Percentiles rank a stretch among this genome's conserved stretches.
Conservation (phyloP, 495 filamentous ascomycete genomes). For the Tuber indicum region DNA sequence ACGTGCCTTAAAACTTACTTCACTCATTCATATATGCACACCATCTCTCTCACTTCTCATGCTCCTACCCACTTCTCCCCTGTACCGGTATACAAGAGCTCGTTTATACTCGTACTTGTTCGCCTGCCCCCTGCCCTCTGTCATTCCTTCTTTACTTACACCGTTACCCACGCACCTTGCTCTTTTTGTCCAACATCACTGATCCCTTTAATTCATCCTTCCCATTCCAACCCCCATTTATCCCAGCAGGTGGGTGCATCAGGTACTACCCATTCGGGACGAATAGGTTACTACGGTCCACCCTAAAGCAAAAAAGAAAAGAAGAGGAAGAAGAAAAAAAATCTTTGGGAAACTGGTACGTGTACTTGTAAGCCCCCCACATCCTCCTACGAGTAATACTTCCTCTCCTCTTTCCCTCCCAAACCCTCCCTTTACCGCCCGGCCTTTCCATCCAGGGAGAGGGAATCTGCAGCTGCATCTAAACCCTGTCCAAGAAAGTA, state of each 20-base stretch:
- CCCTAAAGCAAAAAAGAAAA: slow-evolving; percentile 30
- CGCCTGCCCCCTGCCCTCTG: slow-evolving; percentile 4
- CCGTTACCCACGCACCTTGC: slow-evolving; percentile 13
- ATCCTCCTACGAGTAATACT: slow-evolving; percentile 21
- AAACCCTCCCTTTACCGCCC: slow-evolving; percentile 8
- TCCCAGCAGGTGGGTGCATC: slow-evolving; percentile 30
- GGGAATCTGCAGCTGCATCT: slow-evolving; percentile 21
- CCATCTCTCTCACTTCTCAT: not conserved
- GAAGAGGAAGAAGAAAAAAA: slow-evolving; percentile 6
- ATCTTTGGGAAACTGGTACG: not conserved
- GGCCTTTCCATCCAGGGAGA: slow-evolving; percentile 3
- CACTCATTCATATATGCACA: not conserved
- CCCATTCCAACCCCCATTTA: slow-evolving; percentile 20
- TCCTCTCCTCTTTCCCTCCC: slow-evolving; percentile 15
- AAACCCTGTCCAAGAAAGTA: slow-evolving; percentile 21
- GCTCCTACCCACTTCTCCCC: not conserved
- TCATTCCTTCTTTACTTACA: slow-evolving; percentile 3
- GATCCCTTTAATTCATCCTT: slow-evolving; percentile 23
- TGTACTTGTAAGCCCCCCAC: not conserved
- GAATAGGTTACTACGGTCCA: slow-evolving; percentile 10
- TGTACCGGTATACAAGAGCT: not conserved
- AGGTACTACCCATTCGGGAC: not conserved
- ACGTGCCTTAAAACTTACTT: not conserved
- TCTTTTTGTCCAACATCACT: slow-evolving; percentile 22
- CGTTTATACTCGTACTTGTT: not conserved